Evolutionary conservation across 2,329 filamentous ascomycete species (phyloP).

Genomic region (Ceratocystis alfenasii): DNA sequence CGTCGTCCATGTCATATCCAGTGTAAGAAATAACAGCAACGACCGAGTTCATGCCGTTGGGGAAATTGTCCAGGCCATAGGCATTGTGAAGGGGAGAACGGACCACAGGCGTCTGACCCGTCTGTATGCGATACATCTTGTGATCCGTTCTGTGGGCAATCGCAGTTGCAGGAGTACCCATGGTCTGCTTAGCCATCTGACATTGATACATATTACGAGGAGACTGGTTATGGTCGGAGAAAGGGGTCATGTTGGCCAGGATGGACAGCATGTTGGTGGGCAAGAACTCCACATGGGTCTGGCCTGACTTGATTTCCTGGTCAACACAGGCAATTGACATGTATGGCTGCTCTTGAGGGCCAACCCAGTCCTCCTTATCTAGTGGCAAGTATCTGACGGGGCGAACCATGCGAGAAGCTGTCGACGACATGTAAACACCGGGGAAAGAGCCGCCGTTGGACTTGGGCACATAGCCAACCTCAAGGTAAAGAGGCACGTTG

Average conservation of each 20-base stretch:
- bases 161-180: constrained; percentile 88
- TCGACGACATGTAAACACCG: constrained; percentile 85
- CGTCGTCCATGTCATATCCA: constrained; percentile 99
- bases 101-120: constrained; percentile 88
- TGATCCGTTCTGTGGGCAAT: constrained; percentile 85
- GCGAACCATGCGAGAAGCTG: constrained; percentile 73
- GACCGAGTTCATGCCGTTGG: constrained; percentile 87
- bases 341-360: constrained; percentile 90
- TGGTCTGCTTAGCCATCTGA: constrained; percentile 99
- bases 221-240: constrained; percentile 97
- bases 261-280: constrained; percentile 97
- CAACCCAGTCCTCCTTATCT: constrained; percentile 75
- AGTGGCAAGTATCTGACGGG: constrained; percentile 86
- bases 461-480: constrained; percentile 82
- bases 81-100: constrained; percentile 86
- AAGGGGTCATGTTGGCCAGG: constrained; percentile 95
- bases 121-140: constrained; percentile 90
- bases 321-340: constrained; percentile 96
- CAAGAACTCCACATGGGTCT: constrained; percentile 85
- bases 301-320: constrained; percentile 74
- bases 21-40: constrained; percentile 98
- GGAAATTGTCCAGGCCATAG: constrained; percentile 96
- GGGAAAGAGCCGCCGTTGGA: constrained; percentile 91
- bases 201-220: constrained; percentile 99
- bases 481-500: constrained; percentile 67